Percentiles rank a stretch among this genome's conserved stretches.
These are phyloP conservation scores for Escovopsis weberi DNA, from an alignment of 2,329 filamentous ascomycete species.

Conservation along the genomic window DNA sequence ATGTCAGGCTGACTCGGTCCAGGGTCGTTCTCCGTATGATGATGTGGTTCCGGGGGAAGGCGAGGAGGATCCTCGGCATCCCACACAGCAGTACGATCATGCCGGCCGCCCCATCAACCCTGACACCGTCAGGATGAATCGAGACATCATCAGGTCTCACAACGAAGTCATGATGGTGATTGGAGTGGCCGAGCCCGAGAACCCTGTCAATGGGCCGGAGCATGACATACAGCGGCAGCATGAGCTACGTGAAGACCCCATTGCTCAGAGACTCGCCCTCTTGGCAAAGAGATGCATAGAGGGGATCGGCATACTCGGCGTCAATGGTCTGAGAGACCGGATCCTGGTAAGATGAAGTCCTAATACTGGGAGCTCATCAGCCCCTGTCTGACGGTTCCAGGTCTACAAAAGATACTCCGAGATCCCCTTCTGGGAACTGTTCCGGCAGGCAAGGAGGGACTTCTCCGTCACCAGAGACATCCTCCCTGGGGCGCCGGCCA, in stretches of 20 bases:
- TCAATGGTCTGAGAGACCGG: constrained; percentile 37
- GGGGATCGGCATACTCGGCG: constrained; percentile 34
- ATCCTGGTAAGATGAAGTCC: constrained; percentile 28
- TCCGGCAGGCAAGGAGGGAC: constrained; percentile 12
- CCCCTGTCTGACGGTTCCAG: constrained; percentile 18
- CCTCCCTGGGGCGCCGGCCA: constrained; percentile 19
- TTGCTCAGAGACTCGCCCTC: constrained; percentile 26
- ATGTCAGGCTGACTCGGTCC: neutral
- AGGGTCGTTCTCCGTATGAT: constrained; percentile 48
- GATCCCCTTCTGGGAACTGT: constrained; percentile 33
- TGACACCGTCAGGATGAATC: constrained; percentile 38
- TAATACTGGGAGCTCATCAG: neutral
- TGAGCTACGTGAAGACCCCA: constrained; percentile 30
- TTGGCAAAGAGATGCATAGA: constrained; percentile 19
- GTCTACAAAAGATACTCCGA: constrained; percentile 36
- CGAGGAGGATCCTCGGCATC: constrained; percentile 24
- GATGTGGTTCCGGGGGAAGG: constrained; percentile 38
- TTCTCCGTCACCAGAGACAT: constrained; percentile 18
- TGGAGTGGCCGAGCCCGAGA: constrained; percentile 45
- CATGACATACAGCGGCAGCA: constrained; percentile 28
- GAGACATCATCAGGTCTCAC: constrained; percentile 43
- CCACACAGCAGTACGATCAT: constrained; percentile 37
- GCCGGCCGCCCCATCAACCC: constrained; percentile 41
- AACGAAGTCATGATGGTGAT: constrained; percentile 51
- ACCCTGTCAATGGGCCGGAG: constrained; percentile 23